These are phyloP conservation scores for Penicillium nucicola DNA, from an alignment of 495 filamentous ascomycete species.

Conservation along the genomic window DNA sequence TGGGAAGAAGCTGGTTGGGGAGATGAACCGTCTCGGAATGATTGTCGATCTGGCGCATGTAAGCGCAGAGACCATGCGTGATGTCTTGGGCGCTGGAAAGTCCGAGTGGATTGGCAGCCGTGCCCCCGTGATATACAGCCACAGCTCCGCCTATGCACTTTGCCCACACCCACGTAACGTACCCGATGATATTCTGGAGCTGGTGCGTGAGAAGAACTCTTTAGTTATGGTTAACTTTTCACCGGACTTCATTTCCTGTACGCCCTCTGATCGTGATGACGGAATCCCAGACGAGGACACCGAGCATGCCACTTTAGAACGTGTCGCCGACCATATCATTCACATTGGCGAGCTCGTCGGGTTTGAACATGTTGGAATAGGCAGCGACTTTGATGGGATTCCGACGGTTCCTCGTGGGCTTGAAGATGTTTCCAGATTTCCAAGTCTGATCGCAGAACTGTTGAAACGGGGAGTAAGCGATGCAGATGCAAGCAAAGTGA, in stretches of 20 bases:
- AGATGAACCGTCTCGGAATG: conserved; percentile 57
- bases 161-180: conserved; percentile 59
- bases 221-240: conserved; percentile 62
- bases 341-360: conserved; percentile 56
- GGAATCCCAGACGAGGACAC: conserved; percentile 49
- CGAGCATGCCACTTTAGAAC: conserved; percentile 67
- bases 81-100: conserved; percentile 47
- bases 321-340: conserved; percentile 68
- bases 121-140: conserved; percentile 57
- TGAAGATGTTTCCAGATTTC: conserved; percentile 81
- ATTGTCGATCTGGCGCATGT: conserved; percentile 55
- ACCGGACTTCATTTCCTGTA: conserved; percentile 71
- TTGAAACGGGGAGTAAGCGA: conserved; percentile 65
- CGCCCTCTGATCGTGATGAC: conserved; percentile 38
- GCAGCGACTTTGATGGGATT: conserved; percentile 65
- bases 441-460: conserved; percentile 72
- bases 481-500: conserved; percentile 61
- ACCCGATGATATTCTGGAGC: conserved; percentile 54
- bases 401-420: conserved; percentile 43
- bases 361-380: conserved; percentile 59
- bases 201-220: conserved; percentile 52
- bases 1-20: conserved; percentile 58
- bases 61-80: conserved; percentile 53
- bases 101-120: conserved; percentile 40
- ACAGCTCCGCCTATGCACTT: conserved; percentile 51